Evolutionary conservation across 2,329 filamentous ascomycete genomes (phyloP).

Genomic region (Arthrobotrys iridis): DNA sequence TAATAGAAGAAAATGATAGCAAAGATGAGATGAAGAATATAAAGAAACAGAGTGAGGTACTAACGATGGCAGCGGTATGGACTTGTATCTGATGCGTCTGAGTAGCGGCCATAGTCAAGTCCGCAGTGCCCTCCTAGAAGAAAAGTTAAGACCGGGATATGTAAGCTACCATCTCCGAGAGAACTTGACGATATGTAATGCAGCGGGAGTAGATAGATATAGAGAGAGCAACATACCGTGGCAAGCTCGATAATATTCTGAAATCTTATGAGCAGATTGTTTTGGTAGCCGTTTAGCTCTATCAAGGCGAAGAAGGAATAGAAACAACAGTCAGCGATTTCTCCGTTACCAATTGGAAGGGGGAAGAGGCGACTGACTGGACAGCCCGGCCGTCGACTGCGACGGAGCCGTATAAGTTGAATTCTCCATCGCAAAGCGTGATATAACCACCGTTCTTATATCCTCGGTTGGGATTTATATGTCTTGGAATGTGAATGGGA

Average conservation of each 20-base stretch:
- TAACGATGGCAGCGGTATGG: constrained; percentile 69
- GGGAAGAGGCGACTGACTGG: constrained; percentile 33
- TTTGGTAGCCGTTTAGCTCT: constrained; percentile 47
- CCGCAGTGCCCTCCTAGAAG: constrained; percentile 64
- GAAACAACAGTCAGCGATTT: no score
- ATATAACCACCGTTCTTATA: neutral
- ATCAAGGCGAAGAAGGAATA: no score
- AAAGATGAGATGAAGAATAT: neutral
- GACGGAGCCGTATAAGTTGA: constrained; percentile 34
- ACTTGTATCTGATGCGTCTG: constrained; percentile 70
- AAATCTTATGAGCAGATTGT: constrained; percentile 61
- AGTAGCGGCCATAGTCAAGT: constrained; percentile 68
- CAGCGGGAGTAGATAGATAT: neutral
- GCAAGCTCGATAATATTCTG: constrained; percentile 68
- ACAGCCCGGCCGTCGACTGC: constrained; percentile 52
- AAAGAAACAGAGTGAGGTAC: constrained; percentile 53
- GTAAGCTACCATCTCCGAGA: neutral
- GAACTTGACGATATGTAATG: neutral
- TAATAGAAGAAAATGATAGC: neutral
- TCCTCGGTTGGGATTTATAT: neutral
- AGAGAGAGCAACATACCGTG: constrained; percentile 61
- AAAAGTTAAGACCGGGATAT: neutral
- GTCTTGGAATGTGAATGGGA: neutral
- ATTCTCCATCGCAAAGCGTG: constrained; percentile 51
- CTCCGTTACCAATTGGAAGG: neutral